These are phyloP conservation scores for Silene coronaria DNA, from an alignment of 179 eudicot species.

Conservation along the genomic window DNA sequence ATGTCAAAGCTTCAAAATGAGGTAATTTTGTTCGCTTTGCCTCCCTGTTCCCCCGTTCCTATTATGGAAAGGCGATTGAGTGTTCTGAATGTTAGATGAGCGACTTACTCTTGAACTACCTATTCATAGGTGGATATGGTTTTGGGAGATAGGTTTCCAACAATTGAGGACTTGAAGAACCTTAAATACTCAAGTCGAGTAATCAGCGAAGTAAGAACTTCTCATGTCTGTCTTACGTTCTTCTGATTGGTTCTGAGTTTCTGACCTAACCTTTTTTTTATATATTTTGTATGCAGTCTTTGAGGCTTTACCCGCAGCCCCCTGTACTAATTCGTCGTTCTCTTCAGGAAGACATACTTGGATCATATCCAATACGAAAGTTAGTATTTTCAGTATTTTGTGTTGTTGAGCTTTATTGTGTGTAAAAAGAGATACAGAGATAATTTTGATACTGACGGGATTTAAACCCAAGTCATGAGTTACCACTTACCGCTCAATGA, in stretches of 20 bases:
- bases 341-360: constrained; percentile 68
- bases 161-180: constrained; percentile 90
- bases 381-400: constrained; percentile 18
- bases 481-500: too few species aligned
- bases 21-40: constrained; percentile 33
- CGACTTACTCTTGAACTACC: constrained; percentile 5
- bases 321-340: constrained; percentile 97
- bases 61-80: not conserved
- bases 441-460: not conserved
- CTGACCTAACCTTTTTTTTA: not conserved
- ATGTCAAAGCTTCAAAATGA: constrained; percentile 85
- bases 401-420: not conserved
- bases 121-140: constrained; percentile 74
- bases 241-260: not conserved
- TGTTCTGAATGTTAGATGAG: constrained; percentile 3
- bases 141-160: constrained; percentile 83
- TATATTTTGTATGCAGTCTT: constrained; percentile 50
- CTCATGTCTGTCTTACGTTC: not conserved
- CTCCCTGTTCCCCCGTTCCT: not conserved
- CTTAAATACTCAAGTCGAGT: constrained; percentile 90
- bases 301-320: constrained; percentile 98
- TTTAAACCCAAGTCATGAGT: not conserved
- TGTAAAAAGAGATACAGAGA: too few species aligned
- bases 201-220: constrained; percentile 71
- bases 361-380: constrained; percentile 86